phyloP scores from a whole-genome alignment of 2,329 filamentous ascomycete genomes.

The Apiospora aurea region DNA sequence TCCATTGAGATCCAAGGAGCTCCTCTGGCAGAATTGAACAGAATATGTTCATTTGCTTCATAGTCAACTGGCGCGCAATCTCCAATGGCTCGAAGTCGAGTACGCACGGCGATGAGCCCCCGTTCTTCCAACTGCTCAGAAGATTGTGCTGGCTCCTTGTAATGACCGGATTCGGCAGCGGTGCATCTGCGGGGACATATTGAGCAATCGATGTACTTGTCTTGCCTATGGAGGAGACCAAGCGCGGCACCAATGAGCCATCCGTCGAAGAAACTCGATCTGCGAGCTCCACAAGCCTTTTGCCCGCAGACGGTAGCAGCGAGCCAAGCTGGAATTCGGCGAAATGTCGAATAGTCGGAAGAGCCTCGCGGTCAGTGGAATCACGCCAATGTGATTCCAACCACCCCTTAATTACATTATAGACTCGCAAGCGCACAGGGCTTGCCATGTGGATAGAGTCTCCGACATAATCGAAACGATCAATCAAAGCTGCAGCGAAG shows the following conservation, averaged over 20 bases:
- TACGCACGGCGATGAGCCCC: constrained; percentile 74
- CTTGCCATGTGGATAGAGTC: constrained; percentile 77
- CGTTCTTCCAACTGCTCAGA: constrained; percentile 77
- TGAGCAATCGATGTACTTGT: constrained; percentile 77
- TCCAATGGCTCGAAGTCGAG: constrained; percentile 92
- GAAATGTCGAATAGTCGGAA: constrained; percentile 80
- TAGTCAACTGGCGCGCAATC: constrained; percentile 87
- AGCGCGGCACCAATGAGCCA: constrained; percentile 79
- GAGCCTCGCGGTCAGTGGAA: constrained; percentile 77
- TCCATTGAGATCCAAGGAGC: constrained; percentile 91
- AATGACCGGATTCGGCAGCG: constrained; percentile 73
- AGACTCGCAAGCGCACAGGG: constrained; percentile 88
- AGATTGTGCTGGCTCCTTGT: constrained; percentile 78
- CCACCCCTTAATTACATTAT: constrained; percentile 98
- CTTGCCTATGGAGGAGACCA: constrained; percentile 88
- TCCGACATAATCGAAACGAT: constrained; percentile 90
- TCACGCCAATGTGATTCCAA: constrained; percentile 94
- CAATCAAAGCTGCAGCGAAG: constrained; percentile 82
- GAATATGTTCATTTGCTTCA: constrained; percentile 91
- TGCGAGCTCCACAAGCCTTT: constrained; percentile 80
- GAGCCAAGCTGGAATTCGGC: constrained; percentile 74
- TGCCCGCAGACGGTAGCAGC: constrained; percentile 78
- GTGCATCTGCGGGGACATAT: constrained; percentile 74
- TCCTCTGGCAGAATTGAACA: constrained; percentile 93
- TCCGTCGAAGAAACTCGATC: constrained; percentile 78